These are phyloP conservation scores for Durusdinium trenchii DNA, from an alignment of 73 alveolate genomes.

Conservation along the genomic window DNA sequence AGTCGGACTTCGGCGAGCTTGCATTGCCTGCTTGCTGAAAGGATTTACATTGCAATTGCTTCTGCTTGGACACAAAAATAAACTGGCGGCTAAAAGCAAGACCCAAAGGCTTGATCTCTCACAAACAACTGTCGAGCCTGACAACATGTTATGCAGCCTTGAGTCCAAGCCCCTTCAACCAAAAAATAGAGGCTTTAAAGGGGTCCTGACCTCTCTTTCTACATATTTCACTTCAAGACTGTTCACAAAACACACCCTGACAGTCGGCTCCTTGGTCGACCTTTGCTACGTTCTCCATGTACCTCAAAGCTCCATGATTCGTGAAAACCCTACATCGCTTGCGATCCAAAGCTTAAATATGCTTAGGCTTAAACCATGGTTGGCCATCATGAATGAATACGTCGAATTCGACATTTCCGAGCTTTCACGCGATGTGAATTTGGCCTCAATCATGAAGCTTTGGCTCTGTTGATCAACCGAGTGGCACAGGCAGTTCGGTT, in stretches of 20 bases:
- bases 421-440: neutral
- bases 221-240: too few relatives aligned
- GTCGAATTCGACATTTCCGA: neutral
- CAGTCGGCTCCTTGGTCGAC: too few relatives aligned
- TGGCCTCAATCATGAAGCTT: neutral
- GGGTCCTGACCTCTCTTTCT: constrained; percentile 14
- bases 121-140: neutral
- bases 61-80: too few relatives aligned
- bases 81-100: neutral
- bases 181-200: too few relatives aligned
- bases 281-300: constrained; percentile 49
- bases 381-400: neutral
- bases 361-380: neutral
- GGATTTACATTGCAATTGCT: too few relatives aligned
- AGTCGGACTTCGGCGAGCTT: too few relatives aligned
- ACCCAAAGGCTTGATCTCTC: neutral
- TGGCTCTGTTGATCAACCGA: neutral
- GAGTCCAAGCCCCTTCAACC: neutral
- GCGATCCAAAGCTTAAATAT: neutral
- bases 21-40: too few relatives aligned
- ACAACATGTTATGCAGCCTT: neutral
- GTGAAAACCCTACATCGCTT: too few relatives aligned
- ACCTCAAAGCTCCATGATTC: neutral
- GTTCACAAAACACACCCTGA: too few relatives aligned
- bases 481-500: neutral